Conservation (phyloP, 2,329 filamentous ascomycete genomes). For the Graphiopsis chlorocephala region DNA sequence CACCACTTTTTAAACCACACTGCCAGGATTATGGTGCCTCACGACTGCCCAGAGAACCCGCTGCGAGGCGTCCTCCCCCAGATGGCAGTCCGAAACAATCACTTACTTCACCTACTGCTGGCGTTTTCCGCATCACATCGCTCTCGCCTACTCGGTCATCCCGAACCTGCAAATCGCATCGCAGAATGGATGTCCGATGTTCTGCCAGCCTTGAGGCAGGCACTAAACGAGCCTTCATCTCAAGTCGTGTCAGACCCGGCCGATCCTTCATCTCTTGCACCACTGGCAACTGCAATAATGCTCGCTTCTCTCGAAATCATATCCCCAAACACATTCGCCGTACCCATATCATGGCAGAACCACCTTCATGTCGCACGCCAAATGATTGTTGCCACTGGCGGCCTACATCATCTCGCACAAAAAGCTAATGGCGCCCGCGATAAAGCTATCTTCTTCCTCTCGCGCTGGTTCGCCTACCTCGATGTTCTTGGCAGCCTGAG, state of each 20-base stretch:
- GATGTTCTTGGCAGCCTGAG: constrained; percentile 73
- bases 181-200: constrained; percentile 77
- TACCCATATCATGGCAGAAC: constrained; percentile 76
- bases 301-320: constrained; percentile 80
- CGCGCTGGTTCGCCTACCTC: constrained; percentile 80
- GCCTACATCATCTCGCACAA: constrained; percentile 48
- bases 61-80: constrained; percentile 61
- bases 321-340: constrained; percentile 75
- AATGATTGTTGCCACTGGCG: constrained; percentile 67
- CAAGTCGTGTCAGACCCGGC: constrained; percentile 37
- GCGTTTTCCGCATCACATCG: constrained; percentile 84
- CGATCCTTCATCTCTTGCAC: constrained; percentile 66
- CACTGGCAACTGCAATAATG: constrained; percentile 80
- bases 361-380: constrained; percentile 74
- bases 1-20: constrained; percentile 78
- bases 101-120: constrained; percentile 72
- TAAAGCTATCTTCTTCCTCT: constrained; percentile 69
- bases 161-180: constrained; percentile 73
- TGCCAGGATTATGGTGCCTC: constrained; percentile 62
- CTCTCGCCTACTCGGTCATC: constrained; percentile 69
- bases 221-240: constrained; percentile 45
- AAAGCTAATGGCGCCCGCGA: constrained; percentile 43
- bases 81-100: constrained; percentile 67
- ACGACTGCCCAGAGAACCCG: constrained; percentile 60
- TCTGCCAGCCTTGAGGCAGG: constrained; percentile 68